Conservation (phyloP, 345 rosid species). For the Anacardium occidentale region DNA sequence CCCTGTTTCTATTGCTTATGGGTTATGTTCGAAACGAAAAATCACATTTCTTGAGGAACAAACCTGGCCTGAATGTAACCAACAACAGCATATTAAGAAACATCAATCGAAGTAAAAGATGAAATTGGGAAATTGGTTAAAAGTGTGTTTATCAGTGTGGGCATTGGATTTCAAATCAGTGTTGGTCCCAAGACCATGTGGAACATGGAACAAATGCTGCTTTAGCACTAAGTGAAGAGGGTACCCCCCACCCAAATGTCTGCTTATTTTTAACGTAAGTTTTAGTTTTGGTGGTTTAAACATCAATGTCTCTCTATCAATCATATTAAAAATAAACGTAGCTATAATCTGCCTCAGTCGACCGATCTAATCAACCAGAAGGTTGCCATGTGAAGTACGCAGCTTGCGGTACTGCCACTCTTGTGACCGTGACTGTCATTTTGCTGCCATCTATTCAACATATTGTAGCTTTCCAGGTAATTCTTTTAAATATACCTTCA, state of each 20-base stretch:
- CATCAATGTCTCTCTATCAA: slow-evolving; percentile 4
- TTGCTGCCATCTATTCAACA: too few relatives aligned
- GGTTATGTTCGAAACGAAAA: too few relatives aligned
- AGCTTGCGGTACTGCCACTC: background rate
- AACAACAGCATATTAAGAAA: too few relatives aligned
- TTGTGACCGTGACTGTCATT: background rate
- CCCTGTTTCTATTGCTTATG: background rate
- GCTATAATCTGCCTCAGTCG: background rate
- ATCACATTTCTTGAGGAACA: background rate
- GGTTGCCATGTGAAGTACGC: background rate
- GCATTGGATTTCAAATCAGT: background rate
- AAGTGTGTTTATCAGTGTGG: background rate
- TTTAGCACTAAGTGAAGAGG: slow-evolving; percentile 5
- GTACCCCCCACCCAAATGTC: background rate
- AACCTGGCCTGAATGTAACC: too few relatives aligned
- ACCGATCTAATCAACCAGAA: background rate
- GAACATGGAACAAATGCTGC: background rate
- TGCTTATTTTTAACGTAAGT: background rate
- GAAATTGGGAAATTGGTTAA: background rate
- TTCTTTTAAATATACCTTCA: too few relatives aligned
- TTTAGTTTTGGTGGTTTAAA: slow-evolving; percentile 14
- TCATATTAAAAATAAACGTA: background rate
- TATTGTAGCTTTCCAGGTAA: too few relatives aligned
- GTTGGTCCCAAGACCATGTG: slow-evolving; percentile 14
- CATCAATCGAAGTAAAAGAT: background rate